These are phyloP conservation scores for Dryas drummondii DNA, from an alignment of 306 rosid species.

Conservation along the genomic window DNA sequence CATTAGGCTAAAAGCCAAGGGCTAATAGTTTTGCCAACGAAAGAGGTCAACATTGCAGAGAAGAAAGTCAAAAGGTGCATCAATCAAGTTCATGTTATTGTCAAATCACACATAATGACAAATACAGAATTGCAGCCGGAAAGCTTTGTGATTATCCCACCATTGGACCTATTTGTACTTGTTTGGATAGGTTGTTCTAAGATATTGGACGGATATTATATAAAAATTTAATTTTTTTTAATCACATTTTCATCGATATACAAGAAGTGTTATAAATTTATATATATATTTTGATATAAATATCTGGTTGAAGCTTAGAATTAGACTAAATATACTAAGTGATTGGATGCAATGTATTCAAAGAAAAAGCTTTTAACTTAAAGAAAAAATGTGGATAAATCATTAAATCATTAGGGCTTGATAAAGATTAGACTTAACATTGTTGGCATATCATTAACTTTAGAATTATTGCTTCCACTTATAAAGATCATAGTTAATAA, in stretches of 20 bases:
- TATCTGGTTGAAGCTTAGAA: too few relatives aligned
- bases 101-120: slow-evolving; percentile 28
- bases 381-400: too few relatives aligned
- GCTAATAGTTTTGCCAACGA: slow-evolving; percentile 28
- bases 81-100: slow-evolving; percentile 31
- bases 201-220: too few relatives aligned
- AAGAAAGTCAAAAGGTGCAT: slow-evolving; percentile 29
- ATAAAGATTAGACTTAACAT: not conserved
- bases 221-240: too few relatives aligned
- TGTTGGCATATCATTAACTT: slow-evolving; percentile 12
- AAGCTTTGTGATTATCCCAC: slow-evolving; percentile 3
- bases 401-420: too few relatives aligned
- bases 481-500: slow-evolving; percentile 26
- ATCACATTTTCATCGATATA: too few relatives aligned
- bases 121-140: slow-evolving; percentile 13
- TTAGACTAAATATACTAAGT: too few relatives aligned
- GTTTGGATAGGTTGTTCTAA: not conserved
- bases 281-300: too few relatives aligned
- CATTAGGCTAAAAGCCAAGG: slow-evolving; percentile 30
- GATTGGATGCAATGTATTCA: too few relatives aligned
- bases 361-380: too few relatives aligned
- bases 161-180: not conserved
- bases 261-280: too few relatives aligned
- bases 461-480: slow-evolving; percentile 39
- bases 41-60: slow-evolving; percentile 25